phyloP scores from a whole-genome alignment of 805 yeast genomes.

The Saccharomycopsis oosterbeekiorum region DNA sequence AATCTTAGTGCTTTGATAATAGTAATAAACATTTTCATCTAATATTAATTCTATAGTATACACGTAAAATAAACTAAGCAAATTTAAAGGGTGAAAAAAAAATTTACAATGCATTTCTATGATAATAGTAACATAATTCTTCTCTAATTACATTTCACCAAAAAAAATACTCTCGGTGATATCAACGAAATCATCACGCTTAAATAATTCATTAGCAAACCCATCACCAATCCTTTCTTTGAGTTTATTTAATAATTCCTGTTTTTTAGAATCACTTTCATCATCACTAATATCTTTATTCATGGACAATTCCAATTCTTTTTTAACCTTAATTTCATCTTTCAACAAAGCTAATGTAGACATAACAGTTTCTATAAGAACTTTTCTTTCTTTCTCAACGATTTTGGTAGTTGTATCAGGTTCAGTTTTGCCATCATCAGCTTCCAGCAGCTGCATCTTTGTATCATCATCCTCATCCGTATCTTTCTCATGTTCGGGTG shows the following conservation, averaged over 20 bases:
- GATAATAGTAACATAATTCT: not conserved
- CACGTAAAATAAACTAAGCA: not conserved
- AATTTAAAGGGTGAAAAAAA: not conserved
- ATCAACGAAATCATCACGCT: slow-evolving; percentile 38
- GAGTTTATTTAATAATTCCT: slow-evolving; percentile 29
- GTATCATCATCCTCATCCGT: slow-evolving; percentile 18
- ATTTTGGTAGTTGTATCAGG: slow-evolving; percentile 15
- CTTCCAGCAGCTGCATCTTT: slow-evolving; percentile 2
- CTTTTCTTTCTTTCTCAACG: slow-evolving; percentile 37
- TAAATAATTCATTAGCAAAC: slow-evolving; percentile 40
- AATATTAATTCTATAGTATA: not conserved
- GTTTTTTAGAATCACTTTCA: not conserved
- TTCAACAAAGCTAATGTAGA: slow-evolving; percentile 37
- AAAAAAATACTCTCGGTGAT: slow-evolving; percentile 60
- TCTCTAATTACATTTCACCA: slow-evolving; percentile 34
- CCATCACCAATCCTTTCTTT: slow-evolving; percentile 51
- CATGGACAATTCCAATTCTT: not conserved
- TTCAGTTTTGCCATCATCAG: slow-evolving; percentile 13
- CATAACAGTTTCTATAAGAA: slow-evolving; percentile 41
- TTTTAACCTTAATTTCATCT: slow-evolving; percentile 18
- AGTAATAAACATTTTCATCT: not conserved
- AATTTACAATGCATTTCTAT: not conserved
- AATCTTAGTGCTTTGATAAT: not conserved
- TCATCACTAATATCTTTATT: slow-evolving; percentile 26
- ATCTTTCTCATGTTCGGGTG: slow-evolving; percentile 17